phyloP scores from a whole-genome alignment of 257 asterid genomes.

The Salvia rosmarinus region DNA sequence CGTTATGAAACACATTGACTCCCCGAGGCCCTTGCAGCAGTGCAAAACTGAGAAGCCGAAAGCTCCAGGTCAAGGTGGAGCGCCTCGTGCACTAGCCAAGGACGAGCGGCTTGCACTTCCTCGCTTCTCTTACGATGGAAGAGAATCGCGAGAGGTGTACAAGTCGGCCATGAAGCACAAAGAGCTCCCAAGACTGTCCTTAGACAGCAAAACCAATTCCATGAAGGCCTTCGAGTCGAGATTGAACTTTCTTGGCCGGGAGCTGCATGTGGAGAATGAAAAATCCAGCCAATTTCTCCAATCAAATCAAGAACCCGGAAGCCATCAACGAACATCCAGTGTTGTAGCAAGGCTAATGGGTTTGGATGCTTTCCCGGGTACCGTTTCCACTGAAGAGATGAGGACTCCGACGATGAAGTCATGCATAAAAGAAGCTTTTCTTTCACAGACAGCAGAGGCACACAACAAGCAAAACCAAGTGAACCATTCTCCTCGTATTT shows the following conservation, averaged over 20 bases:
- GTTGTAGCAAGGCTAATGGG: conserved; percentile 95
- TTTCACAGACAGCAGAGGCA: conserved; percentile 37
- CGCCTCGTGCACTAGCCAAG: conserved; percentile 44
- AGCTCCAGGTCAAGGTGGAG: conserved; percentile 38
- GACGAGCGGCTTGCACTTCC: conserved; percentile 53
- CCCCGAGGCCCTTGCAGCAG: conserved; percentile 83
- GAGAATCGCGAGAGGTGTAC: conserved; percentile 59
- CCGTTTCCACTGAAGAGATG: conserved; percentile 41
- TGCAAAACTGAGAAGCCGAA: conserved; percentile 44
- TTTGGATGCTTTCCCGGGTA: conserved; percentile 66
- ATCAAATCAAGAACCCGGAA: conserved; percentile 49
- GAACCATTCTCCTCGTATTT: conserved; percentile 38
- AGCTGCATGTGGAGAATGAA: conserved; percentile 39
- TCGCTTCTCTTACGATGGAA: conserved; percentile 86
- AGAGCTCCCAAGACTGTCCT: conserved; percentile 81
- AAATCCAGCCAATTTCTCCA: conserved; percentile 32
- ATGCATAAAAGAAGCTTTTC: conserved; percentile 39
- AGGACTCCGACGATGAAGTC: conserved; percentile 40
- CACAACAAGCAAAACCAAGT: conserved; percentile 45
- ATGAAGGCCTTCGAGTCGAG: conserved; percentile 60
- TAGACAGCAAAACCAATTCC: conserved; percentile 81
- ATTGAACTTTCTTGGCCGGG: conserved; percentile 40
- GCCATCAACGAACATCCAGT: conserved; percentile 60
- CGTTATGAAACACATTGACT: conserved; percentile 79
- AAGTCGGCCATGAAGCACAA: conserved; percentile 57